Evolutionary conservation across 805 yeast genomes (phyloP).

Genomic region (Yamadazyma tumulicola): DNA sequence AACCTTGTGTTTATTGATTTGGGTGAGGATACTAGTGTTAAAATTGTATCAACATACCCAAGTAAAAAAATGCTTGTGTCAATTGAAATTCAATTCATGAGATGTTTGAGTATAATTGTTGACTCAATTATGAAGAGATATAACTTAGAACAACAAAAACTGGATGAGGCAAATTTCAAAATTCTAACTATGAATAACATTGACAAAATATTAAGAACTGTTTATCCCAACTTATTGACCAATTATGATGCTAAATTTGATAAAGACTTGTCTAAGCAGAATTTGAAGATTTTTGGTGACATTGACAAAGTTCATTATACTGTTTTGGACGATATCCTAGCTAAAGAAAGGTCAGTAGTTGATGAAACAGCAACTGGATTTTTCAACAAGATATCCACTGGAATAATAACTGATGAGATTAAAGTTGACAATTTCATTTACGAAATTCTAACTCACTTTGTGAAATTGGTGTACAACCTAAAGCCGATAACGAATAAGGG

Average conservation of each 20-base stretch:
- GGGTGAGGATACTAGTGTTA: slow-evolving; percentile 17
- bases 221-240: slow-evolving; percentile 29
- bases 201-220: slow-evolving; percentile 28
- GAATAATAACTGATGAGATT: slow-evolving; percentile 11
- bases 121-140: slow-evolving; percentile 41
- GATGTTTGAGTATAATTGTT: slow-evolving; percentile 37
- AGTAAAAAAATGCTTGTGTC: slow-evolving; percentile 38
- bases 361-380: slow-evolving; percentile 25
- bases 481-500: slow-evolving; percentile 38
- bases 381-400: slow-evolving; percentile 14
- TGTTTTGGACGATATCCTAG: slow-evolving; percentile 38
- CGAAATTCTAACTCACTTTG: slow-evolving; percentile 38
- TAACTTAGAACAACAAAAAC: slow-evolving; percentile 20
- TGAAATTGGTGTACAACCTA: slow-evolving; percentile 34
- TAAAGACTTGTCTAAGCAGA: slow-evolving; percentile 34
- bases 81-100: slow-evolving; percentile 43
- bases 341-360: slow-evolving; percentile 33
- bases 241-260: slow-evolving; percentile 34
- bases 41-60: slow-evolving; percentile 35
- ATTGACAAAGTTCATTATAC: slow-evolving; percentile 39
- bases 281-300: slow-evolving; percentile 38
- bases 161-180: slow-evolving; percentile 25
- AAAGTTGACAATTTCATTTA: slow-evolving; percentile 38
- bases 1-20: slow-evolving; percentile 20
- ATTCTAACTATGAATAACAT: slow-evolving; percentile 43